phyloP scores from a whole-genome alignment of 1,284 basidiomycete genomes.

The Ceratobasidium papillatum region DNA sequence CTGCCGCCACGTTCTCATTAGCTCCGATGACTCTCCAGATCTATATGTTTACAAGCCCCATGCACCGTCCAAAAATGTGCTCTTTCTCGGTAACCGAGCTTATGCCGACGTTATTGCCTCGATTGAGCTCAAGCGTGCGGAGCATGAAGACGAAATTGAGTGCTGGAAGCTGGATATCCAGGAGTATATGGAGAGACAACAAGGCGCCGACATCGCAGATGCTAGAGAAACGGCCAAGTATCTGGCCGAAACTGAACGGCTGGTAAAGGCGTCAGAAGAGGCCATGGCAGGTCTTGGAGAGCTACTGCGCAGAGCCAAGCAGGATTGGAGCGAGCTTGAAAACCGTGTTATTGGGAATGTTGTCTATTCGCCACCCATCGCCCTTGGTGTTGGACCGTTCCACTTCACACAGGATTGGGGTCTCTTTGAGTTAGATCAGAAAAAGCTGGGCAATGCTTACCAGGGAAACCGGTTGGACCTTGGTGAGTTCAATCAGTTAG shows the following conservation, averaged over 20 bases:
- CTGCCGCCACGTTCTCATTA: conserved; percentile 40
- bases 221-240: no score
- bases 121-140: conserved; percentile 21
- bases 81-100: conserved; percentile 33
- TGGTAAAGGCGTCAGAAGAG: conserved; percentile 17
- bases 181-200: background rate
- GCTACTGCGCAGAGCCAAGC: background rate
- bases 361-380: conserved; percentile 36
- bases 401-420: conserved; percentile 37
- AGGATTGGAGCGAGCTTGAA: conserved; percentile 3
- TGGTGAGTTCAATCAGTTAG: no score
- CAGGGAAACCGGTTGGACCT: conserved; percentile 4
- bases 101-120: background rate
- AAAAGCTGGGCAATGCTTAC: background rate
- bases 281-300: background rate
- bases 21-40: background rate
- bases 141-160: background rate
- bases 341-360: conserved; percentile 35
- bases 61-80: background rate
- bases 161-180: background rate
- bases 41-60: conserved; percentile 6
- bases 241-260: background rate
- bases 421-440: background rate
- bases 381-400: conserved; percentile 17
- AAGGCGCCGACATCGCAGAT: no score